phyloP scores from a whole-genome alignment of 257 asterid species.

The Prunella vulgaris region DNA sequence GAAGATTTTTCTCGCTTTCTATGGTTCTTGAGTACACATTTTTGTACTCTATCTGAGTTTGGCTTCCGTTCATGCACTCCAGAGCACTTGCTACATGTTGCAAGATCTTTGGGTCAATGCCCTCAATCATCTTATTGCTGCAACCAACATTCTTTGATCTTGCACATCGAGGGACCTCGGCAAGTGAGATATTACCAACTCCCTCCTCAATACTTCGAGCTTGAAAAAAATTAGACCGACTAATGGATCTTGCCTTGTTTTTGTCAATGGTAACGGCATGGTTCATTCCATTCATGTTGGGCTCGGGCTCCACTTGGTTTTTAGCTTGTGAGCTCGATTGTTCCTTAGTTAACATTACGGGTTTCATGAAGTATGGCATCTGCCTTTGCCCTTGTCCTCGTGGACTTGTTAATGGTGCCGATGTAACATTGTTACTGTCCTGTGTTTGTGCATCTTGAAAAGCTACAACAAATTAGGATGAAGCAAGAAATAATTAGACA shows the following conservation, averaged over 20 bases:
- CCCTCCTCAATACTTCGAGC: not conserved
- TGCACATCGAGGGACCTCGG: not conserved
- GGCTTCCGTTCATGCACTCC: not conserved
- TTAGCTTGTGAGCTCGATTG: not conserved
- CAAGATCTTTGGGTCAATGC: slow-evolving; percentile 14
- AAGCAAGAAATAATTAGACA: not conserved
- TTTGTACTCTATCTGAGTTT: not conserved
- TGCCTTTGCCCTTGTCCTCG: not conserved
- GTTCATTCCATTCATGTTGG: not conserved
- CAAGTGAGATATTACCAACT: not conserved
- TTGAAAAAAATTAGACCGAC: not conserved
- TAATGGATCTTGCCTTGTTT: not conserved
- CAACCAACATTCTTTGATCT: not conserved
- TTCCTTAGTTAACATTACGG: not conserved
- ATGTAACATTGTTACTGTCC: not conserved
- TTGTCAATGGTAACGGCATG: not conserved
- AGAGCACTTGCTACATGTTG: slow-evolving; percentile 19
- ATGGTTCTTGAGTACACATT: not conserved
- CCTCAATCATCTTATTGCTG: not conserved
- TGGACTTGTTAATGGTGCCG: not conserved
- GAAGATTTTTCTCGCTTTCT: not conserved
- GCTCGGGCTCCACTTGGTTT: not conserved
- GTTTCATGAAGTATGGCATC: not conserved
- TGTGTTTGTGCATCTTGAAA: not conserved
- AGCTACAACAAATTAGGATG: not conserved